Conservation (phyloP, 176 grass and related monocot species). For the Aegilops speltoides region DNA sequence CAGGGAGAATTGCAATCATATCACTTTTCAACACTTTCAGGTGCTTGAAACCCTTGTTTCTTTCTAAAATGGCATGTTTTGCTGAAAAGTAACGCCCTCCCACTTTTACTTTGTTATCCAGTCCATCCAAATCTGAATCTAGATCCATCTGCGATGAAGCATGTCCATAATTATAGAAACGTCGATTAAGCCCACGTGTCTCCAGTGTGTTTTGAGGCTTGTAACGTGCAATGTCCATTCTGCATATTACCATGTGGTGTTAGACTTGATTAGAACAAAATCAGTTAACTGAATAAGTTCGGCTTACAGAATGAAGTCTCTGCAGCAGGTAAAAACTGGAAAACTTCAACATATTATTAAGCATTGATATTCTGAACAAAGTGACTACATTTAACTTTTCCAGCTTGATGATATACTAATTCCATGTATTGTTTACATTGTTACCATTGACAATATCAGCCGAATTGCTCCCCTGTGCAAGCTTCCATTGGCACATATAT, state of each 20-base stretch:
- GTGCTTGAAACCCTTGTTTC: slow-evolving; percentile 80
- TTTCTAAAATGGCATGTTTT: slow-evolving; percentile 66
- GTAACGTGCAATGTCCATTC: slow-evolving; percentile 93
- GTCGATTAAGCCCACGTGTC: slow-evolving; percentile 41
- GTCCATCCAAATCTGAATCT: slow-evolving; percentile 76
- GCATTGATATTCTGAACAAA: neutral
- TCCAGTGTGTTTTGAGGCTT: slow-evolving; percentile 56
- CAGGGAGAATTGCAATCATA: slow-evolving; percentile 39
- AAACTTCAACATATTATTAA: neutral
- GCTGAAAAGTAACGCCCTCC: slow-evolving; percentile 73
- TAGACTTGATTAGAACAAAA: slow-evolving; percentile 33
- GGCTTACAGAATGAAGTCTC: slow-evolving; percentile 1
- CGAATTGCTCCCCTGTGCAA: neutral
- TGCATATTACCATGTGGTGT: slow-evolving; percentile 52
- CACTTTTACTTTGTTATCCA: slow-evolving; percentile 69
- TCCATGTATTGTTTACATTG: neutral
- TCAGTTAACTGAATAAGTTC: neutral
- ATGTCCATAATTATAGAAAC: slow-evolving; percentile 37
- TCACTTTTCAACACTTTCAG: slow-evolving; percentile 62
- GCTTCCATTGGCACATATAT: neutral
- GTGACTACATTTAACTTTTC: neutral
- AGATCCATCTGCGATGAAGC: slow-evolving; percentile 45
- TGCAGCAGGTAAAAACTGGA: neutral
- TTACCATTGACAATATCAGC: neutral
- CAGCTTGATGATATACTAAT: neutral